A percentile compares a stretch with the other conserved stretches of the same genome.
phyloP scores from a whole-genome alignment of 192 early-diverging fungal species.

The Podochytrium sp. region DNA sequence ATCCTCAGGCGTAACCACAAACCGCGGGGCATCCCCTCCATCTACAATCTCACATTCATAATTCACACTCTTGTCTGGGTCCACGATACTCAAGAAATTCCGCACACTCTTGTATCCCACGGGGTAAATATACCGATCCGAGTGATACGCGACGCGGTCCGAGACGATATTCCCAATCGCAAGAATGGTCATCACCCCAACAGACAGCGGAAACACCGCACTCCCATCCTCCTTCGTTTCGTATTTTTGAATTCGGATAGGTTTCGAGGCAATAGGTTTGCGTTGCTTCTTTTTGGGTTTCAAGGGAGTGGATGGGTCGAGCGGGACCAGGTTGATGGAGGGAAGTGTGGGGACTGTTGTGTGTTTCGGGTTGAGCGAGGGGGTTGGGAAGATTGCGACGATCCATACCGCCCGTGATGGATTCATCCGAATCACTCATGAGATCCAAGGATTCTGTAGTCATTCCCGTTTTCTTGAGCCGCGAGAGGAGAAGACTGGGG shows the following conservation, averaged over 20 bases:
- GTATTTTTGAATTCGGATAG: slow-evolving; percentile 24
- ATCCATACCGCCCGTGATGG: background rate
- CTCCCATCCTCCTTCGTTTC: slow-evolving; percentile 64
- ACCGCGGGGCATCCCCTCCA: slow-evolving; percentile 77
- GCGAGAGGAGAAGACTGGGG: background rate
- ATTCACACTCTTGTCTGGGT: slow-evolving; percentile 54
- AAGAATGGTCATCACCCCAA: slow-evolving; percentile 78
- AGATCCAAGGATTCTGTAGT: background rate
- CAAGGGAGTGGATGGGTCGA: too few relatives aligned
- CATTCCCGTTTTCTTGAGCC: background rate
- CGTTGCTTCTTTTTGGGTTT: slow-evolving; percentile 28
- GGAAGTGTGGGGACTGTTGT: background rate
- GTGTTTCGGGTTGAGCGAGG: background rate
- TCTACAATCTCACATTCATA: slow-evolving; percentile 76
- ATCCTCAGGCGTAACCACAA: slow-evolving; percentile 85
- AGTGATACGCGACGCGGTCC: slow-evolving; percentile 81
- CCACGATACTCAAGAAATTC: slow-evolving; percentile 73
- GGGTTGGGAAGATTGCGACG: too few relatives aligned
- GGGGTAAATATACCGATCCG: slow-evolving; percentile 90
- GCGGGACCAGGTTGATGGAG: background rate
- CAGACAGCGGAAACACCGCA: slow-evolving; percentile 74
- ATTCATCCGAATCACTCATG: slow-evolving; percentile 29
- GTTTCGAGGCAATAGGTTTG: slow-evolving; percentile 9
- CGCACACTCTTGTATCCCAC: slow-evolving; percentile 76
- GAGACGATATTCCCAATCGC: slow-evolving; percentile 73